phyloP scores from a whole-genome alignment of 441 rosid species.

The Omphalea diandra region DNA sequence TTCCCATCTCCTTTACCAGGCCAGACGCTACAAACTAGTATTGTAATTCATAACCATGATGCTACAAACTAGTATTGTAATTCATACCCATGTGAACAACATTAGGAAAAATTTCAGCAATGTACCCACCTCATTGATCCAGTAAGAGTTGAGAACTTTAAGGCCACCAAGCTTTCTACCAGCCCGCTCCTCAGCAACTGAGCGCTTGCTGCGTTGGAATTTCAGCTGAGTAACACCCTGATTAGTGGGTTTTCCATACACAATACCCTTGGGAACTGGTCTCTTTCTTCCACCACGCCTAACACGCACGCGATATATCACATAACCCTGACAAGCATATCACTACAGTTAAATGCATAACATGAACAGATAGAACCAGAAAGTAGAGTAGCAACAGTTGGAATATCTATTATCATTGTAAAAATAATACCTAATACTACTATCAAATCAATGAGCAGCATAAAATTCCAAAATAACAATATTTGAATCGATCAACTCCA shows the following conservation, averaged over 20 bases:
- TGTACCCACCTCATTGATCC: conserved; percentile 69
- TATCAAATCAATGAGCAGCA: background rate
- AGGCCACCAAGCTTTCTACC: conserved; percentile 93
- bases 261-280: conserved; percentile 94
- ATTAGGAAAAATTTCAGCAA: background rate
- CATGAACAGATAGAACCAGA: background rate
- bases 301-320: conserved; percentile 79
- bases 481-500: background rate
- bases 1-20: background rate
- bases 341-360: background rate
- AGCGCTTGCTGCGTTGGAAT: conserved; percentile 94
- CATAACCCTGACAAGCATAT: conserved; percentile 58
- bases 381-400: background rate
- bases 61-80: background rate
- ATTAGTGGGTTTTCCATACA: conserved; percentile 95
- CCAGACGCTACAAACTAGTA: background rate
- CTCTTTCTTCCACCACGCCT: conserved; percentile 96
- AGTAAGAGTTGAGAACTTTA: conserved; percentile 85
- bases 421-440: background rate
- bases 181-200: conserved; percentile 97
- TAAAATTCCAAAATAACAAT: background rate
- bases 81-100: too few species aligned
- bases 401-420: background rate
- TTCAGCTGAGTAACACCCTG: conserved; percentile 98
- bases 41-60: background rate